Conservation (phyloP, 805 yeast genomes). For the Cyberlindnera japonica region DNA sequence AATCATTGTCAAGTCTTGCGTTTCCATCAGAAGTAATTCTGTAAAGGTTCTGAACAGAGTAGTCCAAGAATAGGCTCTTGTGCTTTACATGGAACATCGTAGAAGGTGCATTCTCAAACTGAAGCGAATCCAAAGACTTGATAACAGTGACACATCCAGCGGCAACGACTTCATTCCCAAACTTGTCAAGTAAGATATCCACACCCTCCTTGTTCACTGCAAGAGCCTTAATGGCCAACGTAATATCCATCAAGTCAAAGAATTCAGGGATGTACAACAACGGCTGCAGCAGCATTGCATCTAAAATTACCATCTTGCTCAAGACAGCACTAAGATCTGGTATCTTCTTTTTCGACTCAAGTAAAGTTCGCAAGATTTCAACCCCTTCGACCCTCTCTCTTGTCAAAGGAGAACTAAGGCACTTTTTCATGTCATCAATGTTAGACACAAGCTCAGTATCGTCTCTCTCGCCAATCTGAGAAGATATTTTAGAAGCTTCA, state of each 20-base stretch:
- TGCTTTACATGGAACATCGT: conserved; percentile 27
- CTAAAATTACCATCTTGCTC: conserved; percentile 22
- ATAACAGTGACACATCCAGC: conserved; percentile 20
- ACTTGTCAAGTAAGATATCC: conserved; percentile 16
- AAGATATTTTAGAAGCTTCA: conserved; percentile 1
- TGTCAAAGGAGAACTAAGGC: conserved; percentile 23
- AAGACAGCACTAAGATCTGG: conserved; percentile 22
- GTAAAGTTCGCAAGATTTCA: conserved; percentile 8
- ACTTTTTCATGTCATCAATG: conserved; percentile 8
- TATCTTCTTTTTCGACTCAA: background rate
- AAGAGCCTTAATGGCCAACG: conserved; percentile 29
- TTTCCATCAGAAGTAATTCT: conserved; percentile 15
- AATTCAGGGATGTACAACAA: conserved; percentile 27
- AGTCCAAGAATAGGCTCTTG: conserved; percentile 20
- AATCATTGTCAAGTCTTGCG: conserved; percentile 10
- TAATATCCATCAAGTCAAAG: conserved; percentile 27
- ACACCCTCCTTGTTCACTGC: conserved; percentile 29
- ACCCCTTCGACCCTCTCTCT: conserved; percentile 27
- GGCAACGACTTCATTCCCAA: conserved; percentile 11
- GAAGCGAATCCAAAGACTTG: conserved; percentile 17
- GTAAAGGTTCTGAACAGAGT: conserved; percentile 20
- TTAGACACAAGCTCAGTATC: background rate
- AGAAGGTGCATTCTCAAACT: conserved; percentile 25
- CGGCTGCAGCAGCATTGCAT: conserved; percentile 30
- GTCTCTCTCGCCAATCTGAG: background rate